These are phyloP conservation scores for Penicillium flavigenum DNA, from an alignment of 495 filamentous ascomycete species.

Conservation along the genomic window DNA sequence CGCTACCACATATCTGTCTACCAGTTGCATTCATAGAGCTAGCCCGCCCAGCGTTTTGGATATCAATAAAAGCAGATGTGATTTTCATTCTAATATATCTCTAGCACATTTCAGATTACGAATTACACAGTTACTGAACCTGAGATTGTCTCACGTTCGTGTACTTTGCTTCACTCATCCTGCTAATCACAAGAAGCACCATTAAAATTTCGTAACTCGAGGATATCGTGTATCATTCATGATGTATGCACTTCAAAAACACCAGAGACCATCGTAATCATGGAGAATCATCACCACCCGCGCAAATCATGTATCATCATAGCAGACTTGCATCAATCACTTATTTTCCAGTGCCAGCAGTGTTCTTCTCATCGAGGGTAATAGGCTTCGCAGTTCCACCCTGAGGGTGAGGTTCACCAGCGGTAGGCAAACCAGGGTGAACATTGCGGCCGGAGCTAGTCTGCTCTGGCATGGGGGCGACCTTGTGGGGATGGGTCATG, in stretches of 20 bases:
- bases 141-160: background rate
- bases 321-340: background rate
- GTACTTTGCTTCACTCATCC: too few species aligned
- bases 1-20: conserved; percentile 22
- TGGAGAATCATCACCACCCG: background rate
- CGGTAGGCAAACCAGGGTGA: conserved; percentile 25
- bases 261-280: background rate
- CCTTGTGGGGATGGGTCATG: conserved; percentile 42
- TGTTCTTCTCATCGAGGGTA: conserved; percentile 2
- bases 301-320: background rate
- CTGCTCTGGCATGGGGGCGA: conserved; percentile 44
- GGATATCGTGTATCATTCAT: too few species aligned
- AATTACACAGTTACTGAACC: background rate
- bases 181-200: too few species aligned
- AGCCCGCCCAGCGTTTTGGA: conserved; percentile 28
- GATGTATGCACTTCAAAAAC: background rate
- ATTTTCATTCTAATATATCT: background rate
- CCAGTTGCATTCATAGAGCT: conserved; percentile 26
- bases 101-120: background rate
- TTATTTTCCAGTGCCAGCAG: background rate
- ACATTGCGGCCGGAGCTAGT: conserved; percentile 33
- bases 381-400: background rate
- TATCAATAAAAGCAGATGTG: conserved; percentile 8
- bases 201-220: too few species aligned
- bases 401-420: conserved; percentile 13